Base-by-base conservation (phyloP, 2,329 filamentous ascomycete genomes). In the Cytospora leucostoma region DNA sequence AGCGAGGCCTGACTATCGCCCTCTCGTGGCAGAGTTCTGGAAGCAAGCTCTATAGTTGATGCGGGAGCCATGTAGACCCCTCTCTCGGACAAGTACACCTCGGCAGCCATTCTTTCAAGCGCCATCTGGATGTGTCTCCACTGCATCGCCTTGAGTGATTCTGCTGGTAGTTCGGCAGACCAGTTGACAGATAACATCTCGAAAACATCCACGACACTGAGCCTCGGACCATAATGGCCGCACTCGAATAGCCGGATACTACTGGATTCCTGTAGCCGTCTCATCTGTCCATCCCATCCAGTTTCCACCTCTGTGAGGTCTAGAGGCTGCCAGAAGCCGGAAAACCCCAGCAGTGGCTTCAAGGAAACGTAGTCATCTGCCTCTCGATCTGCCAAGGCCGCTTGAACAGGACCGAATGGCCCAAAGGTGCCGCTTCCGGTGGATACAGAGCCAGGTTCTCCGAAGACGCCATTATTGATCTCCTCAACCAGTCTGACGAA, bases 71-170 rank as follows among this genome's bases (percentile, higher is more conserved):
- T 56, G 35, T 32, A 64, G 27, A 65, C 15, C 13, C 59, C 56
- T 47, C 34, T 61, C 34, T 53, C 56, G 7, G 65, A 66, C 34
- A 66, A 21, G 19, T 57, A 65, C 40, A 61, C 56, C 8, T 66
- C 65, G 44, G 59, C 56, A 35, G 65, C 65, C 56, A 65, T 62
- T 27, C 52, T 59, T 34, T 66, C 59, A 32, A 66, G 60, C 7
- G 59, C 56, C 44, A 54, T 17, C 27, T 65, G 51, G 53, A 66
- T 65, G 37, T 54, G 47, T 27, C 63, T 61, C 65, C 62, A 65
- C 7, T 62, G 62, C 12, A 44, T 40, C 33, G 51, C 33, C n/a
- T 38, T 58, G 34, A 66, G 59, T 11, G 59, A 40, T 4, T 66
- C 62, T 21, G 59, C 59, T 38, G 49, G 52, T 44, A 66, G 13